phyloP scores from a whole-genome alignment of 371 early-diverging fungal species.

The Umbelopsis sp. region DNA sequence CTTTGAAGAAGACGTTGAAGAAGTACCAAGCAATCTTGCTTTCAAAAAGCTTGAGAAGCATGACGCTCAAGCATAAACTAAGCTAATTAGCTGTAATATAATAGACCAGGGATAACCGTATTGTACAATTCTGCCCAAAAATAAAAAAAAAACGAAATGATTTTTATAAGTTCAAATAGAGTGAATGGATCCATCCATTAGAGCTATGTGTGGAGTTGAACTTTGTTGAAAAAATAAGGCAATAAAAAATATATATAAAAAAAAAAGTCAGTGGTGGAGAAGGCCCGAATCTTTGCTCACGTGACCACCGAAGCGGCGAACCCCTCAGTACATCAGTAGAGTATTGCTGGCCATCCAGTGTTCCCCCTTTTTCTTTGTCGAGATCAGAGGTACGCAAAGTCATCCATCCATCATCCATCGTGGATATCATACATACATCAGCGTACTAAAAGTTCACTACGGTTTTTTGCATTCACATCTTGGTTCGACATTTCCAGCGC shows the following conservation, averaged over 20 bases:
- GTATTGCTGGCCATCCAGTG: not conserved
- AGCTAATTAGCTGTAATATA: slow-evolving; percentile 17
- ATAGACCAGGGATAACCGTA: slow-evolving; percentile 1
- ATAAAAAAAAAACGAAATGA: no score
- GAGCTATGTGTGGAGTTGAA: no score
- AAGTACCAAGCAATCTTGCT: slow-evolving; percentile 26
- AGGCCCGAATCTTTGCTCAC: not conserved
- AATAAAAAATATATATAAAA: not conserved
- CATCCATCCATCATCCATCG: slow-evolving; percentile 13
- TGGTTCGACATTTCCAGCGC: slow-evolving; percentile 7
- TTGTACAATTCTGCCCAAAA: slow-evolving; percentile 10
- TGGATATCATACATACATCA: not conserved
- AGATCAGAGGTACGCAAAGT: slow-evolving; percentile 10
- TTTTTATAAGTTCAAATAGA: no score
- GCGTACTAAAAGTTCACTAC: no score
- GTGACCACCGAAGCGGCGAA: not conserved
- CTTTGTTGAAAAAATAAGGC: not conserved
- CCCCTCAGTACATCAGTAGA: not conserved
- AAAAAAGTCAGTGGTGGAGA: not conserved
- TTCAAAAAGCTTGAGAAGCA: slow-evolving; percentile 18
- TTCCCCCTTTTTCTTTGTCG: slow-evolving; percentile 19
- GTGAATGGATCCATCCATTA: no score
- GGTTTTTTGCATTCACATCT: not conserved
- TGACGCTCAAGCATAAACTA: not conserved
- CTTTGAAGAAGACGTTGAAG: slow-evolving; percentile 25